A percentile compares a stretch with the other conserved stretches of the same genome.
These are phyloP conservation scores for Gracilariopsis chorda DNA, from an alignment of 23 red algal genomes.

Conservation along the genomic window DNA sequence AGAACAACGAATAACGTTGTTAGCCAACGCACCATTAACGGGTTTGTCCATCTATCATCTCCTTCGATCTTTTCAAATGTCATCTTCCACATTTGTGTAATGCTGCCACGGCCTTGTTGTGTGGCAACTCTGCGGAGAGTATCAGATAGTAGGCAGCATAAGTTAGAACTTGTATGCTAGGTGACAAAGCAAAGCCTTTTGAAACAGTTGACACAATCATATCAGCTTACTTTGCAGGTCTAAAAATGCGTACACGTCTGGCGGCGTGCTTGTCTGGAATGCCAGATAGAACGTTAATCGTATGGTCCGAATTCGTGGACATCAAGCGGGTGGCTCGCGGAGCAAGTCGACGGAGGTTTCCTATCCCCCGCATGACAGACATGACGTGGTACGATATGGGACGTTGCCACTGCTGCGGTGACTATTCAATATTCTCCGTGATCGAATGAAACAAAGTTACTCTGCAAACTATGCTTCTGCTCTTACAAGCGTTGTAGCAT, in stretches of 20 bases:
- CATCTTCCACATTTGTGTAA: conserved; percentile 84
- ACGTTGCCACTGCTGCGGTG: too few relatives aligned
- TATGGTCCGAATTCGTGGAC: conserved; percentile 21
- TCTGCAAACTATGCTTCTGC: too few relatives aligned
- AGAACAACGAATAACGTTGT: not conserved
- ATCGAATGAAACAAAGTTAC: too few relatives aligned
- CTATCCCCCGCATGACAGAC: not conserved
- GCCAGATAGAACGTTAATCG: conserved; percentile 59
- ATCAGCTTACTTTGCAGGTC: conserved; percentile 74
- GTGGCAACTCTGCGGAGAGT: conserved; percentile 62
- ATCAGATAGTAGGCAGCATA: not conserved
- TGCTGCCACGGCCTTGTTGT: conserved; percentile 89
- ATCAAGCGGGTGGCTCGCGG: not conserved
- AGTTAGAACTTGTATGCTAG: not conserved
- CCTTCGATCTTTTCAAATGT: conserved; percentile 90
- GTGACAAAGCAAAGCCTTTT: not conserved
- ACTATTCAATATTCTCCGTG: too few relatives aligned
- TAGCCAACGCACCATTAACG: conserved; percentile 79
- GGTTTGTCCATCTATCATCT: conserved; percentile 96
- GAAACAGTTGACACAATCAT: too few relatives aligned
- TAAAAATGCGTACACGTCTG: conserved; percentile 73
- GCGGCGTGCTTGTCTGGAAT: conserved; percentile 81
- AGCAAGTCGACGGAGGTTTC: not conserved
- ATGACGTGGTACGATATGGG: too few relatives aligned
- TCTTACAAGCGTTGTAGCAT: too few relatives aligned